Evolutionary conservation across 192 early-diverging fungal species (phyloP).

Genomic region (Backusella macrospora): DNA sequence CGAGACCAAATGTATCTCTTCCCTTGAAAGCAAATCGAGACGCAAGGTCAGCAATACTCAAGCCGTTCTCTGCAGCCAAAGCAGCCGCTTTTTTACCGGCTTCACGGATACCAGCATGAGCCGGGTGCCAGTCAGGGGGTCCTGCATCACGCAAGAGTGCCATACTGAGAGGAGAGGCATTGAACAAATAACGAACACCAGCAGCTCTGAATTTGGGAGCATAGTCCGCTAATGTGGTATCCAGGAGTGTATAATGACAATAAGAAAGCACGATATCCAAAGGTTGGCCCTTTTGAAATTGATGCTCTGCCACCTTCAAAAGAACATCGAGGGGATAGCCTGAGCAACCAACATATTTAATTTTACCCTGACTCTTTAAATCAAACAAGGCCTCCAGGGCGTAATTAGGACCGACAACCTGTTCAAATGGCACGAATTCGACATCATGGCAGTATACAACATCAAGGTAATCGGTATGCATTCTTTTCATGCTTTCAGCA

Average conservation of each 20-base stretch:
- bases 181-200: slow-evolving; percentile 63
- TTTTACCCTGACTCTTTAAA: slow-evolving; percentile 58
- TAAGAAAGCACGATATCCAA: slow-evolving; percentile 70
- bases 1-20: slow-evolving; percentile 38
- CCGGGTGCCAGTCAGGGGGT: slow-evolving; percentile 71
- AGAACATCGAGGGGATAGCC: slow-evolving; percentile 70
- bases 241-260: slow-evolving; percentile 72
- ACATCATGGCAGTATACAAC: slow-evolving; percentile 76
- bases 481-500: slow-evolving; percentile 57
- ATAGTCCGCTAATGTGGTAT: slow-evolving; percentile 55
- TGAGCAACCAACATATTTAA: slow-evolving; percentile 70
- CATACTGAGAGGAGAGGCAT: slow-evolving; percentile 75
- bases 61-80: slow-evolving; percentile 39
- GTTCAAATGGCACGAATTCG: slow-evolving; percentile 67
- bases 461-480: slow-evolving; percentile 70
- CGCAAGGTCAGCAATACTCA: slow-evolving; percentile 62
- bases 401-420: slow-evolving; percentile 50
- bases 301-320: slow-evolving; percentile 56
- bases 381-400: slow-evolving; percentile 55
- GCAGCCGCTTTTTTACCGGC: slow-evolving; percentile 52
- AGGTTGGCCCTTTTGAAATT: slow-evolving; percentile 54
- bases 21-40: slow-evolving; percentile 47
- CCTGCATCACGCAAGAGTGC: slow-evolving; percentile 57
- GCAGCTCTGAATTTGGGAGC: slow-evolving; percentile 52
- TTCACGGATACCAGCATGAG: slow-evolving; percentile 48